Percentiles rank a stretch among this genome's conserved stretches.
Conservation (phyloP, 208 protist genomes). For the Acanthamoeba healyi region DNA sequence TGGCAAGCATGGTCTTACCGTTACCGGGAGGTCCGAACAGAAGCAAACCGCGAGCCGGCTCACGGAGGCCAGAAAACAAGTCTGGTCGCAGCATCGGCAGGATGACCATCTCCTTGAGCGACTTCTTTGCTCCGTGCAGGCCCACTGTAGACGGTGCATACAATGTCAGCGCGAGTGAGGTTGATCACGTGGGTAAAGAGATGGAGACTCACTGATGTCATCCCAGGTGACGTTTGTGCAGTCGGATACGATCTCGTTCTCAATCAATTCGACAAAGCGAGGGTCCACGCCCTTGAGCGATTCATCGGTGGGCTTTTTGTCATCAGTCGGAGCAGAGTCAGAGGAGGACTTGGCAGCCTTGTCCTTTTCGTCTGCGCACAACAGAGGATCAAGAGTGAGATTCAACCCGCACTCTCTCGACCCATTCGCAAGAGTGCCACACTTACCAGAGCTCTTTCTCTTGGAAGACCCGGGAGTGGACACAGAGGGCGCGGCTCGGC, state of each 20-base stretch:
- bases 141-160: slow-evolving; percentile 83
- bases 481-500: background rate
- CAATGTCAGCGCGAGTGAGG: background rate
- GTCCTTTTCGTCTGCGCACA: background rate
- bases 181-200: background rate
- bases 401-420: background rate
- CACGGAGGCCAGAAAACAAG: slow-evolving; percentile 88
- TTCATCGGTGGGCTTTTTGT: background rate
- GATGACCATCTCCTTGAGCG: slow-evolving; percentile 87
- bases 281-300: slow-evolving; percentile 79
- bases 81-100: slow-evolving; percentile 89
- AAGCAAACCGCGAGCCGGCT: slow-evolving; percentile 88
- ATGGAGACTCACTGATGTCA: slow-evolving; percentile 81
- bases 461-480: background rate
- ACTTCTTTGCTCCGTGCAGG: slow-evolving; percentile 87
- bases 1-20: slow-evolving; percentile 87
- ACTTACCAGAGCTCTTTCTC: background rate
- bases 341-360: background rate
- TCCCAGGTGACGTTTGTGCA: slow-evolving; percentile 78
- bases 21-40: slow-evolving; percentile 90
- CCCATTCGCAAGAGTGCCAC: background rate
- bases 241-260: slow-evolving; percentile 83
- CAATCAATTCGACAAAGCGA: slow-evolving; percentile 78
- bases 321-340: background rate
- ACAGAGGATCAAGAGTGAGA: background rate